A percentile compares a stretch with the other conserved stretches of the same genome.
Conservation (phyloP, 2,329 filamentous ascomycete genomes). For the Penicillium sp. region DNA sequence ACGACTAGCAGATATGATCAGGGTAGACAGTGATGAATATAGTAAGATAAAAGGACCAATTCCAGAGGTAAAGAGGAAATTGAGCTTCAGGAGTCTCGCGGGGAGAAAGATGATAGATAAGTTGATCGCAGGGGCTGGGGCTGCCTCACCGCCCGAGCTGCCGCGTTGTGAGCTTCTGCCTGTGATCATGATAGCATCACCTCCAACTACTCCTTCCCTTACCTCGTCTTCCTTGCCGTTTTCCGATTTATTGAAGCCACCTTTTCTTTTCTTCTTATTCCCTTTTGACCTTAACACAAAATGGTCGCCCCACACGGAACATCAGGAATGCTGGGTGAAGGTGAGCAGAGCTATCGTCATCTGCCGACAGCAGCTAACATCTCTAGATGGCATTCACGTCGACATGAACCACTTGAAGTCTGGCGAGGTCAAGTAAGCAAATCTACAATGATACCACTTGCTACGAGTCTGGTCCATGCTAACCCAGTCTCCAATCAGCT, state of each 20-base stretch:
- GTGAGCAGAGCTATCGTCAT: conserved; percentile 30
- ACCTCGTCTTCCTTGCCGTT: conserved; percentile 5
- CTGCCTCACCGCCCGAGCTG: conserved; percentile 24
- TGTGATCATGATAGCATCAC: conserved; percentile 23
- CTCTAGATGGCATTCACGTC: conserved; percentile 91
- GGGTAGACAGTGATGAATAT: conserved; percentile 2
- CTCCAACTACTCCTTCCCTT: conserved; percentile 10
- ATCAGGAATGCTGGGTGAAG: conserved; percentile 47
- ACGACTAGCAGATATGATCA: neutral
- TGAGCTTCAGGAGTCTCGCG: conserved; percentile 17
- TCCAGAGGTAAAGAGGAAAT: neutral
- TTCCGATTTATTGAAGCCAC: conserved; percentile 4
- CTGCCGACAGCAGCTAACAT: conserved; percentile 15
- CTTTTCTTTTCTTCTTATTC: neutral
- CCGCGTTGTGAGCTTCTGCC: conserved; percentile 34
- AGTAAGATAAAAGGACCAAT: neutral
- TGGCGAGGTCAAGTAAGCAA: conserved; percentile 91
- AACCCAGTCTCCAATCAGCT: conserved; percentile 49
- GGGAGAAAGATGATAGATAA: conserved; percentile 19
- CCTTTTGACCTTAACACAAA: conserved; percentile 16
- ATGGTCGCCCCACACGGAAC: conserved; percentile 42
- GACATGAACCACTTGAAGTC: conserved; percentile 99
- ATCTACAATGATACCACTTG: neutral
- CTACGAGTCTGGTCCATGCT: conserved; percentile 30
- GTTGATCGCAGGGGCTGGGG: conserved; percentile 8